phyloP scores from a whole-genome alignment of 257 asterid genomes.

The Mentha longifolia region DNA sequence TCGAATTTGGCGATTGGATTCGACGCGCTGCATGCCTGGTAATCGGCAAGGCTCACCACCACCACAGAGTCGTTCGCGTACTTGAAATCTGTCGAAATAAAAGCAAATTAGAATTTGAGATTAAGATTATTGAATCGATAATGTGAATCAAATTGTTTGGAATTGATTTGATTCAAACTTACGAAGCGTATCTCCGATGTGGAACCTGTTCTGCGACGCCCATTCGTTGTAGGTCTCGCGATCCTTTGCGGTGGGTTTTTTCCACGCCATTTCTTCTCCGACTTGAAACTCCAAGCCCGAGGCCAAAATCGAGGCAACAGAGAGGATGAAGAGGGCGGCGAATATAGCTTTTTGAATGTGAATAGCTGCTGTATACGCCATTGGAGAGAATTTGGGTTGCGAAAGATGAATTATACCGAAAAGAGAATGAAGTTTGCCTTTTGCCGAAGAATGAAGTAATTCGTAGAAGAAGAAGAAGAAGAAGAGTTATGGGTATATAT shows the following conservation, averaged over 20 bases:
- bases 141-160: too few species aligned
- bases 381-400: conserved; percentile 16
- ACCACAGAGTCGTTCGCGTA: conserved; percentile 65
- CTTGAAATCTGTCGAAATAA: conserved; percentile 55
- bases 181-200: conserved; percentile 66
- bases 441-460: not conserved
- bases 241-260: conserved; percentile 58
- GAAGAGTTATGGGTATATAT: not conserved
- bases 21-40: conserved; percentile 52
- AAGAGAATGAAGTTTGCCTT: not conserved
- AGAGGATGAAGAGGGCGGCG: conserved; percentile 39
- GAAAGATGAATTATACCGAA: too few species aligned
- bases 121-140: not conserved
- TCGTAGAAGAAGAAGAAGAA: not conserved
- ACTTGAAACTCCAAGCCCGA: conserved; percentile 56
- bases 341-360: conserved; percentile 28
- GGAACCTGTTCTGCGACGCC: conserved; percentile 76
- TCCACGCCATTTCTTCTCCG: conserved; percentile 65
- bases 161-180: conserved; percentile 24
- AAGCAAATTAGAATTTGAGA: not conserved
- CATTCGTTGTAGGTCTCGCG: conserved; percentile 71
- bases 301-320: conserved; percentile 15
- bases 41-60: conserved; percentile 57
- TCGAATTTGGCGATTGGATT: conserved; percentile 56
- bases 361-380: conserved; percentile 38